These are phyloP conservation scores for Podospora conica DNA, from an alignment of 495 filamentous ascomycete genomes.

Conservation along the genomic window DNA sequence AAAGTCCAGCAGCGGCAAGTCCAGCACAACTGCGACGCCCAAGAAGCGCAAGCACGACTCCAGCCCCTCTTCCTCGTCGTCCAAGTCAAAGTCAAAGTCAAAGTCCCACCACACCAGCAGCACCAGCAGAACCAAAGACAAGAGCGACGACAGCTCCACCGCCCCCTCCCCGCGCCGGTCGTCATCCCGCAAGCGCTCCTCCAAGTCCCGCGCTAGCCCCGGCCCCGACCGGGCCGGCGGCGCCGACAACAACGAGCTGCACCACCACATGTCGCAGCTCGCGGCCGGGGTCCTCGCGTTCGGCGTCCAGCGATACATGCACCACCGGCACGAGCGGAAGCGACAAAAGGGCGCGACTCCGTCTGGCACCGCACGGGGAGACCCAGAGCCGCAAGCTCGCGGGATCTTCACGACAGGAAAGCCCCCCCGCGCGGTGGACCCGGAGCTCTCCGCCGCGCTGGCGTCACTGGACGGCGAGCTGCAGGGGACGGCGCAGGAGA, in stretches of 20 bases:
- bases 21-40: neutral
- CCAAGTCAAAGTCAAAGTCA: neutral
- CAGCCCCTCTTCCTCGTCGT: neutral
- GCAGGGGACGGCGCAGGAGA: slow-evolving; percentile 13
- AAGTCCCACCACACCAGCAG: neutral
- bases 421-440: neutral
- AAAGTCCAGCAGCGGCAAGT: neutral
- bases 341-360: neutral
- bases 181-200: neutral
- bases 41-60: neutral
- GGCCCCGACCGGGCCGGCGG: no score
- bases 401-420: neutral
- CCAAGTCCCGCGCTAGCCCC: slow-evolving; percentile 2
- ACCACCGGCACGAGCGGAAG: slow-evolving; percentile 17
- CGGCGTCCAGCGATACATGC: slow-evolving; percentile 19
- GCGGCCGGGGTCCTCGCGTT: slow-evolving; percentile 22
- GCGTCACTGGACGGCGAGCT: slow-evolving; percentile 19
- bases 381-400: neutral
- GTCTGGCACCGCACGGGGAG: neutral
- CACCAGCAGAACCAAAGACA: slow-evolving; percentile 1
- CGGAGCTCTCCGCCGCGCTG: slow-evolving; percentile 20
- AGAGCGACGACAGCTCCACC: neutral
- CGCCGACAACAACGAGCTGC: slow-evolving; percentile 18
- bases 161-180: neutral
- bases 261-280: slow-evolving; percentile 23